Conservation (phyloP, 768 basidiomycete species). For the Dictyophora rubrovolvata region DNA sequence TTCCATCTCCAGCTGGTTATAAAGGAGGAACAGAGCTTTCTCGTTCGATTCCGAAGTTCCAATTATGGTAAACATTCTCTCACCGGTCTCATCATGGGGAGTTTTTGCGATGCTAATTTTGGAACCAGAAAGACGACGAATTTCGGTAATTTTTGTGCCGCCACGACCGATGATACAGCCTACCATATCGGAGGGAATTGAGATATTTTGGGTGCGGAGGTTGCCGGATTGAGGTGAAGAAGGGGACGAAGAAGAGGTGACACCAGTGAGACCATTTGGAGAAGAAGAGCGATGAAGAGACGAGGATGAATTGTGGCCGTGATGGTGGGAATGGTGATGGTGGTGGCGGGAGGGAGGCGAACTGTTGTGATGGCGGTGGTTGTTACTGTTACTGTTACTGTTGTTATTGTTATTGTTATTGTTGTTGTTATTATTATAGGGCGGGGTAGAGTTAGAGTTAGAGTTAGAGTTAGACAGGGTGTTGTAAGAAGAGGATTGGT, state of each 20-base stretch:
- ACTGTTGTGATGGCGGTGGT: constrained; percentile 4
- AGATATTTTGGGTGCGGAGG: constrained; percentile 96
- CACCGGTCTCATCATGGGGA: constrained; percentile 98
- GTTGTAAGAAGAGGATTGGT: constrained; percentile 21
- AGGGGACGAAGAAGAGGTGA: constrained; percentile 10
- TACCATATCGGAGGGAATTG: constrained; percentile 99
- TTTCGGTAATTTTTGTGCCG: constrained; percentile 98
- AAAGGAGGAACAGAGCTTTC: constrained; percentile 93
- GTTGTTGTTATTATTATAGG: constrained; percentile 19
- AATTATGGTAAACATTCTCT: constrained; percentile 98
- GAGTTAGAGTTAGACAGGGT: constrained; percentile 27
- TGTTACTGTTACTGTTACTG: too few relatives aligned
- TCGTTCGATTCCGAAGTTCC: constrained; percentile 96
- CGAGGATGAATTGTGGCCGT: background rate
- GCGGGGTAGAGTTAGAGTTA: constrained; percentile 26
- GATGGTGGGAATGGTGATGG: background rate
- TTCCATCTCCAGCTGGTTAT: constrained; percentile 94
- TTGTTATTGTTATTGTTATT: too few relatives aligned
- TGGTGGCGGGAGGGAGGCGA: constrained; percentile 4
- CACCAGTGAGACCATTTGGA: constrained; percentile 19
- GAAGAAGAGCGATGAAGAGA: constrained; percentile 7
- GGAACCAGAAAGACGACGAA: constrained; percentile 92
- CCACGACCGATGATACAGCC: constrained; percentile 93
- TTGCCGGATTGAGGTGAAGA: constrained; percentile 42
- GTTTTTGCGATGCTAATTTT: constrained; percentile 98